These are phyloP conservation scores for Alternaria brassicae DNA, from an alignment of 2,329 filamentous ascomycete genomes.

Conservation along the genomic window DNA sequence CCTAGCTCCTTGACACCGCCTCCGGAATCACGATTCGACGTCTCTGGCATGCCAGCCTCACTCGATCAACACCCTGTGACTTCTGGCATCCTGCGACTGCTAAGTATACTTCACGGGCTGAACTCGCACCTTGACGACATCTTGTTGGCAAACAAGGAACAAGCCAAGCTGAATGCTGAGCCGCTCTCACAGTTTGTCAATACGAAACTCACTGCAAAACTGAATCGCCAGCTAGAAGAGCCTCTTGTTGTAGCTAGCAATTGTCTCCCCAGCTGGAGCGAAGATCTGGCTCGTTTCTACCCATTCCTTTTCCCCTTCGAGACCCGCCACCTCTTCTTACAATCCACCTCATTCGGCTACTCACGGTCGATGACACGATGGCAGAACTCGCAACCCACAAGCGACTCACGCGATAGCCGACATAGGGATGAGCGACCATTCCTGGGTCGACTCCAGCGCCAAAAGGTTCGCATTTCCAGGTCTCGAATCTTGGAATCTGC, in stretches of 20 bases:
- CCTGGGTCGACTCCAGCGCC: constrained; percentile 87
- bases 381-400: constrained; percentile 87
- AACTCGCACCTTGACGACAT: constrained; percentile 95
- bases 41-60: constrained; percentile 74
- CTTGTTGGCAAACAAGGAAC: constrained; percentile 76
- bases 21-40: constrained; percentile 60
- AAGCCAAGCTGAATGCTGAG: constrained; percentile 76
- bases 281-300: constrained; percentile 90
- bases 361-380: constrained; percentile 96
- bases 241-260: constrained; percentile 96
- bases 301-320: constrained; percentile 98
- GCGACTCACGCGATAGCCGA: constrained; percentile 81
- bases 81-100: constrained; percentile 82
- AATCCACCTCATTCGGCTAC: constrained; percentile 98
- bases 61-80: constrained; percentile 84
- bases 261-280: constrained; percentile 93
- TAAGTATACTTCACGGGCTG: constrained; percentile 89
- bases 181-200: constrained; percentile 95
- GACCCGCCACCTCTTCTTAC: constrained; percentile 93
- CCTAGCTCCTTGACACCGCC: constrained; percentile 66
- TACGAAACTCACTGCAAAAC: constrained; percentile 95
- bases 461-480: constrained; percentile 97
- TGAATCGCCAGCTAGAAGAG: constrained; percentile 96
- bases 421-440: constrained; percentile 88
- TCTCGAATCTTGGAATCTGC: constrained; percentile 96